Evolutionary conservation across 169 alveolate genomes (phyloP).

Genomic region (Ichthyophthirius multifiliis): DNA sequence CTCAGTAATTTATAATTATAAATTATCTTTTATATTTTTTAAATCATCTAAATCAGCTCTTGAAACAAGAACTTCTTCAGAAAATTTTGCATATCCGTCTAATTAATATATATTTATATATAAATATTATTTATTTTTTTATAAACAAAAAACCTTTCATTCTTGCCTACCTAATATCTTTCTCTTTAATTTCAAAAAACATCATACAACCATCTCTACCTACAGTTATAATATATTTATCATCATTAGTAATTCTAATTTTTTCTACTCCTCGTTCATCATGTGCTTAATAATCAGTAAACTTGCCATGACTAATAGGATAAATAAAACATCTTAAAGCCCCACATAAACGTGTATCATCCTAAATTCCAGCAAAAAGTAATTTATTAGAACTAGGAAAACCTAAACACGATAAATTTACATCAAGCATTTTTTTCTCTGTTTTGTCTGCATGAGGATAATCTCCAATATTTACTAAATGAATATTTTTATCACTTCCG

Average conservation of each 20-base stretch:
- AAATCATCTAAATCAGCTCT: slow-evolving; percentile 77
- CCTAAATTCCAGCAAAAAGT: slow-evolving; percentile 32
- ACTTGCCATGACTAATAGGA: slow-evolving; percentile 32
- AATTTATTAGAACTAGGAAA: slow-evolving; percentile 32
- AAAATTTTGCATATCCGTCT: slow-evolving; percentile 38
- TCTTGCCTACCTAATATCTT: slow-evolving; percentile 61
- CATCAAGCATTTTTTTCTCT: slow-evolving; percentile 25
- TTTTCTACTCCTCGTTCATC: slow-evolving; percentile 81
- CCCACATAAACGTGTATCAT: slow-evolving; percentile 32
- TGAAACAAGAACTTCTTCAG: slow-evolving; percentile 80
- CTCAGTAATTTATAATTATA: slow-evolving; percentile 54
- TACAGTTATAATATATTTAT: slow-evolving; percentile 78
- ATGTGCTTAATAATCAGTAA: slow-evolving; percentile 84
- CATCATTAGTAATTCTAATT: slow-evolving; percentile 83
- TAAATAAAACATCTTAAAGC: slow-evolving; percentile 36
- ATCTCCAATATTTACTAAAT: not conserved
- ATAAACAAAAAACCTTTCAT: slow-evolving; percentile 22
- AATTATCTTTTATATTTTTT: slow-evolving; percentile 68
- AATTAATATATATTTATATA: not conserved
- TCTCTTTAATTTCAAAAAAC: slow-evolving; percentile 85
- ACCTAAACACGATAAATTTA: not conserved
- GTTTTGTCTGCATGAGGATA: not conserved
- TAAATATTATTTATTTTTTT: not conserved
- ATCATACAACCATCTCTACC: slow-evolving; percentile 90
- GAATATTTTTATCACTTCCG: slow-evolving; percentile 29